Evolutionary conservation across 768 basidiomycete genomes (phyloP).

Genomic region (Termitomyces sp.): DNA sequence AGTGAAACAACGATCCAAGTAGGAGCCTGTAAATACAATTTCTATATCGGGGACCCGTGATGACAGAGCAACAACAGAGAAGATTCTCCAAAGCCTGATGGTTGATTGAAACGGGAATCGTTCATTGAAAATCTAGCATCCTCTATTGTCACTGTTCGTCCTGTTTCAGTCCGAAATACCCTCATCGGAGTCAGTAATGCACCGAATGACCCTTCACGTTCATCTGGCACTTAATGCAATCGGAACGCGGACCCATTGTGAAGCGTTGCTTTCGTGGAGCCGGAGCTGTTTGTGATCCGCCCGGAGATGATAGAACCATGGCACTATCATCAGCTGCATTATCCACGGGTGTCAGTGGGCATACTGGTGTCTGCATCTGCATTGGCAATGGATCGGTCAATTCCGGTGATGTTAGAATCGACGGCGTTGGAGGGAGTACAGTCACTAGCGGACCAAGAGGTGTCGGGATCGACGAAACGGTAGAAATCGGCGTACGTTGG

Average conservation of each 20-base stretch:
- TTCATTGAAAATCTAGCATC: background rate
- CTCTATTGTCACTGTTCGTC: background rate
- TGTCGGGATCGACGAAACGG: slow-evolving; percentile 3
- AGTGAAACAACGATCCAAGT: too few relatives aligned
- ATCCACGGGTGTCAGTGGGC: slow-evolving; percentile 9
- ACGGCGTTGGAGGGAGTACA: slow-evolving; percentile 24
- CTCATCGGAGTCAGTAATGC: slow-evolving; percentile 30
- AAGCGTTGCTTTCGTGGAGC: slow-evolving; percentile 40
- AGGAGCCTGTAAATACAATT: background rate
- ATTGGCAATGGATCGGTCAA: slow-evolving; percentile 13
- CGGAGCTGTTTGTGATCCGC: slow-evolving; percentile 12
- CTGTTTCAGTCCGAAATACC: background rate
- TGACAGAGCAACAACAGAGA: background rate
- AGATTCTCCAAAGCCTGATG: background rate
- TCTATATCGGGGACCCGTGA: background rate
- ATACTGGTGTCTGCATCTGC: background rate
- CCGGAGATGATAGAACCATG: slow-evolving; percentile 16
- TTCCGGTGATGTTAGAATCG: slow-evolving; percentile 15
- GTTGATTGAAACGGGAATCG: background rate
- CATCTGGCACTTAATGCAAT: slow-evolving; percentile 61
- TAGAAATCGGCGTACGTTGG: slow-evolving; percentile 7
- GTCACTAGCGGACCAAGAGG: slow-evolving; percentile 18
- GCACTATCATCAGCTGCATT: background rate
- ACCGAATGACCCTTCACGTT: slow-evolving; percentile 70
- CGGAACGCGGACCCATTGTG: slow-evolving; percentile 67